Percentiles rank a stretch among this genome's conserved stretches.
phyloP scores from a whole-genome alignment of 306 rosid genomes.

The Corylus americana region DNA sequence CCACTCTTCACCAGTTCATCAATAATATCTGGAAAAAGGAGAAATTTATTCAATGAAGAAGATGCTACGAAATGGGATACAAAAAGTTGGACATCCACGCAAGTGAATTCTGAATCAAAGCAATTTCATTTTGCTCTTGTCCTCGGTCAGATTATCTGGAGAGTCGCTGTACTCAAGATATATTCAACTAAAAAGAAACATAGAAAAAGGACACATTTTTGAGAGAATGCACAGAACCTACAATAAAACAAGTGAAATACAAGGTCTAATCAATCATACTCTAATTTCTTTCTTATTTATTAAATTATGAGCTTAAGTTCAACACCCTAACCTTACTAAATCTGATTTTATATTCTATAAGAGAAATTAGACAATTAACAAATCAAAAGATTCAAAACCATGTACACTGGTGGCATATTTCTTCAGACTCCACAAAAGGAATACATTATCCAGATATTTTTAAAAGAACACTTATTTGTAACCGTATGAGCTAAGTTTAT shows the following conservation, averaged over 20 bases:
- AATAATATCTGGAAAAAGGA: constrained; percentile 63
- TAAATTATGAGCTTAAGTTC: not conserved
- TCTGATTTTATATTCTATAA: not conserved
- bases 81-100: not conserved
- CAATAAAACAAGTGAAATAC: not conserved
- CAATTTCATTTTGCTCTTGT: not conserved
- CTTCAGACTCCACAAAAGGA: not conserved
- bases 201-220: not conserved
- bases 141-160: not conserved
- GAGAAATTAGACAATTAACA: not conserved
- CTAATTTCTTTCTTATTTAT: not conserved
- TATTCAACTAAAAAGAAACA: not conserved
- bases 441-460: not conserved
- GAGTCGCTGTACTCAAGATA: not conserved
- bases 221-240: not conserved
- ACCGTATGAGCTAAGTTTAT: not conserved
- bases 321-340: not conserved
- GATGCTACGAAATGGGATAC: not conserved
- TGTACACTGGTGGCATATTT: not conserved
- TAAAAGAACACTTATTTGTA: not conserved
- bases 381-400: not conserved
- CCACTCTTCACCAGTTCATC: constrained; percentile 70
- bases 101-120: not conserved
- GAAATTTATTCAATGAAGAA: not conserved
- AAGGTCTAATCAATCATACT: not conserved